phyloP scores from a whole-genome alignment of 2,329 filamentous ascomycete species.

The Colletotrichum eremochloae region DNA sequence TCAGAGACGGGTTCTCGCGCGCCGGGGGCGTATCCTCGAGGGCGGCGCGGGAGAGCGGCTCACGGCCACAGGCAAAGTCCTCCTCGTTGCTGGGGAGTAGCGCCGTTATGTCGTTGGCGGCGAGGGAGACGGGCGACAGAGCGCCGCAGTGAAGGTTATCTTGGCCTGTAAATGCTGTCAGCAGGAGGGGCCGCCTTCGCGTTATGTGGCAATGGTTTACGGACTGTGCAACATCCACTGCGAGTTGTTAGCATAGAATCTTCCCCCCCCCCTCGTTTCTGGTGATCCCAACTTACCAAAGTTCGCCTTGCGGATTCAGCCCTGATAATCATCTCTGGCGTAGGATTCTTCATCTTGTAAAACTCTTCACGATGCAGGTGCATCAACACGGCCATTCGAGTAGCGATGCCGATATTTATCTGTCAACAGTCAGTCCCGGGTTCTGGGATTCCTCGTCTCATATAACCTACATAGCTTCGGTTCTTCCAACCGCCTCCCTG shows the following conservation, averaged over 20 bases:
- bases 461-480: constrained; percentile 63
- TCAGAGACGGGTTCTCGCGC: constrained; percentile 58
- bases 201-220: constrained; percentile 34
- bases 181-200: neutral
- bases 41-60: constrained; percentile 65
- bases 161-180: constrained; percentile 54
- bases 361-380: constrained; percentile 69
- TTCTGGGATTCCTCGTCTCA: neutral
- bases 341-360: constrained; percentile 59
- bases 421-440: constrained; percentile 48
- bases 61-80: constrained; percentile 62
- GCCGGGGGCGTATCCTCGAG: constrained; percentile 67
- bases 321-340: constrained; percentile 59
- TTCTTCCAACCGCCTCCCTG: constrained; percentile 68
- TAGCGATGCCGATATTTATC: constrained; percentile 69
- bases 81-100: constrained; percentile 66
- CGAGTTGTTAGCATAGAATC: constrained; percentile 14
- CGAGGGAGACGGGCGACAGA: constrained; percentile 63
- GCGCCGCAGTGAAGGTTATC: constrained; percentile 69
- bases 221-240: constrained; percentile 71
- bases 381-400: constrained; percentile 68
- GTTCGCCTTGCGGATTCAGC: constrained; percentile 70
- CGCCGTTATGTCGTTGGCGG: constrained; percentile 66
- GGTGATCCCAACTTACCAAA: constrained; percentile 56
- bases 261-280: neutral